phyloP scores from a whole-genome alignment of 2,329 filamentous ascomycete genomes.

The Ophiostoma perfectum region DNA sequence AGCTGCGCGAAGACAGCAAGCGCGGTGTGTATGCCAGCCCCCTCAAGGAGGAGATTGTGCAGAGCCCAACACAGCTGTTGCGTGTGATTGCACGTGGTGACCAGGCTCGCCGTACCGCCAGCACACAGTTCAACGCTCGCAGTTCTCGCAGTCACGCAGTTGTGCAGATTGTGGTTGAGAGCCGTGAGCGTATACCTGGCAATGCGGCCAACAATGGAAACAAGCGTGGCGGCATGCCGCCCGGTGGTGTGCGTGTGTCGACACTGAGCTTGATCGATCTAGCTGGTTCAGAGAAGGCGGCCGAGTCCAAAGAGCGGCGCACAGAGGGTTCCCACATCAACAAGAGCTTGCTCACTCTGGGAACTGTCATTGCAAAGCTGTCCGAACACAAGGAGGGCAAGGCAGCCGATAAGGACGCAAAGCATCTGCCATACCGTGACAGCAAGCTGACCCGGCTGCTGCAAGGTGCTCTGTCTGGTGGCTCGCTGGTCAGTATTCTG shows the following conservation, averaged over 20 bases:
- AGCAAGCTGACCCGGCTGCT: conserved; percentile 92
- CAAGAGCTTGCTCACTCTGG: conserved; percentile 90
- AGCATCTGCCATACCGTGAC: conserved; percentile 93
- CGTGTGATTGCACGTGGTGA: conserved; percentile 94
- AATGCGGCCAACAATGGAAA: conserved; percentile 44
- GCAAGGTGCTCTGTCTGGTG: conserved; percentile 86
- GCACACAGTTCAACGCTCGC: conserved; percentile 93
- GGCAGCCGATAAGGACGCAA: conserved; percentile 71
- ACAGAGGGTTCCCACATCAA: conserved; percentile 98
- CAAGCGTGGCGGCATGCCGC: conserved; percentile 64
- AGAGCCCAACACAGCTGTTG: conserved; percentile 90
- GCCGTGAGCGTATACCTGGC: conserved; percentile 72
- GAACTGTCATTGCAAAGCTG: conserved; percentile 90
- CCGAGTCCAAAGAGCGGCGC: conserved; percentile 87
- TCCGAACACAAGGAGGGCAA: conserved; percentile 84
- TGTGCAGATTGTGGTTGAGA: conserved; percentile 97
- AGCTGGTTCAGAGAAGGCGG: conserved; percentile 91
- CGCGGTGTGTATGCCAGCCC: conserved; percentile 93
- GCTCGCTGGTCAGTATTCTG: conserved; percentile 92
- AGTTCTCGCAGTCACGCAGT: conserved; percentile 98
- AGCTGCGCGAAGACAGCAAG: conserved; percentile 92
- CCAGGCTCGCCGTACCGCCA: conserved; percentile 80
- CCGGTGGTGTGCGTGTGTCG: conserved; percentile 90
- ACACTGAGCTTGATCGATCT: conserved; percentile 94
- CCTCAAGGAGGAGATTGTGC: conserved; percentile 95